These are phyloP conservation scores for Microcos paniculata DNA, from an alignment of 345 rosid genomes.

Conservation along the genomic window DNA sequence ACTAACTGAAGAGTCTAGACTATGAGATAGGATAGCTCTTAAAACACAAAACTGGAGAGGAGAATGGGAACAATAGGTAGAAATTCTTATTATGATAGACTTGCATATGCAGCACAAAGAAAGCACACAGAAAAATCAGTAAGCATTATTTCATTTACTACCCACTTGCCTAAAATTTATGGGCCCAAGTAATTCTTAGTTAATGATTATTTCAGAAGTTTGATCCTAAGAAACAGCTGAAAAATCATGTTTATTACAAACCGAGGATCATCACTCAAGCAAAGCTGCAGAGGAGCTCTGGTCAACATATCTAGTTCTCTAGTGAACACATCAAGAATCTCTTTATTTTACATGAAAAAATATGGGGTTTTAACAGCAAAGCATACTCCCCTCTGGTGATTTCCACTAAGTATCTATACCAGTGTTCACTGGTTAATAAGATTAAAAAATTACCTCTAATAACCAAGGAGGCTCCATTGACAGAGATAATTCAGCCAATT, in stretches of 20 bases:
- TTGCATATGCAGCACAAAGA: background rate
- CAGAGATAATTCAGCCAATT: slow-evolving; percentile 77
- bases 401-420: background rate
- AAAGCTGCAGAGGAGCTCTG: too few species aligned
- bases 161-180: background rate
- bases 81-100: background rate
- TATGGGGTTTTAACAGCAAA: background rate
- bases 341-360: background rate
- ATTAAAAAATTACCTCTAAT: slow-evolving; percentile 14
- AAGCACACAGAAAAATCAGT: background rate
- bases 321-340: background rate
- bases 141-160: background rate
- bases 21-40: background rate
- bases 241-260: background rate
- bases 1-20: background rate
- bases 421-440: background rate
- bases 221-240: background rate
- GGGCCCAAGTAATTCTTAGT: background rate
- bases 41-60: background rate
- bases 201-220: background rate
- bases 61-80: background rate
- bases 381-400: background rate
- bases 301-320: background rate
- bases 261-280: background rate
- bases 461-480: slow-evolving; percentile 41